Percentiles rank a stretch among this genome's conserved stretches.
phyloP scores from a whole-genome alignment of 2,329 filamentous ascomycete genomes.

The Ceratocystis huliohia region DNA sequence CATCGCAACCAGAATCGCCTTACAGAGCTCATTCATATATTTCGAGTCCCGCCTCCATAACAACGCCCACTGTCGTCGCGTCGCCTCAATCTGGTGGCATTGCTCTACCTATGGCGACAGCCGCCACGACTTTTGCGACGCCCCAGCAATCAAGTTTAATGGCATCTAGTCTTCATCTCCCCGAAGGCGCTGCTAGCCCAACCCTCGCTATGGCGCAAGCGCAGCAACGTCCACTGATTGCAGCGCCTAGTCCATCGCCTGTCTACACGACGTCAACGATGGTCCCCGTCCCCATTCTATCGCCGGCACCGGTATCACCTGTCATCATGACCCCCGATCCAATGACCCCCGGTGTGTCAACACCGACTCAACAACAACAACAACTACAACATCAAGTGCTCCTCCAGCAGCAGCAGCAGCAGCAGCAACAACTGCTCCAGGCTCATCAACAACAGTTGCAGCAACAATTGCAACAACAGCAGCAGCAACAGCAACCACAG shows the following conservation, averaged over 20 bases:
- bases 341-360: conserved; percentile 14
- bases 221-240: conserved; percentile 18
- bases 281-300: conserved; percentile 21
- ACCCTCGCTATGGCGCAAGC: conserved; percentile 22
- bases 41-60: conserved; percentile 34
- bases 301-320: conserved; percentile 18
- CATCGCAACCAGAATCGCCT: conserved; percentile 54
- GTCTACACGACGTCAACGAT: conserved; percentile 24
- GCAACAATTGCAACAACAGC: conserved; percentile 13
- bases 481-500: not conserved
- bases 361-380: conserved; percentile 11
- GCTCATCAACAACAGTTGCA: conserved; percentile 12
- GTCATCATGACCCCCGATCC: conserved; percentile 17
- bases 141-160: conserved; percentile 18
- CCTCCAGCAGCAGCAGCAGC: conserved; percentile 15
- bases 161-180: conserved; percentile 21
- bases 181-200: conserved; percentile 21
- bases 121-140: conserved; percentile 17
- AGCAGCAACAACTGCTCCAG: conserved; percentile 12
- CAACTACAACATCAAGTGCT: conserved; percentile 12
- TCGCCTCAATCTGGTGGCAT: conserved; percentile 10
- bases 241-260: conserved; percentile 13
- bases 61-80: conserved; percentile 29
- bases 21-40: conserved; percentile 40
- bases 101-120: conserved; percentile 17